These are phyloP conservation scores for Rutidosis leptorrhynchoides DNA, from an alignment of 129 eudicot genomes.

Conservation along the genomic window DNA sequence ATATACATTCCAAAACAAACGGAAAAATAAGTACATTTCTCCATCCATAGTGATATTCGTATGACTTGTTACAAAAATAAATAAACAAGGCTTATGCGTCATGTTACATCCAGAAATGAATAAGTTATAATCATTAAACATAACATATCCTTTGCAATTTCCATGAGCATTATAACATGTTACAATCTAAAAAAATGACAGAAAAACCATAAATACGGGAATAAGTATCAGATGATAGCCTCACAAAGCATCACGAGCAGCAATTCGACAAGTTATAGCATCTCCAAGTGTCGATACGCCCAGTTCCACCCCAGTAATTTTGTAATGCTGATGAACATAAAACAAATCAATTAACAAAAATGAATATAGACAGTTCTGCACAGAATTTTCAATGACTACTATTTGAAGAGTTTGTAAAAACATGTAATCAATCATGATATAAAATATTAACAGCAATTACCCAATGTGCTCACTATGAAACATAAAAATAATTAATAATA, in stretches of 20 bases:
- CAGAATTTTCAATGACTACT: background rate
- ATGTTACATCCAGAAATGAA: too few species aligned
- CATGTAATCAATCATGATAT: background rate
- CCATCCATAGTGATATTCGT: too few species aligned
- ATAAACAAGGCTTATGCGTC: too few species aligned
- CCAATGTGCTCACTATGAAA: background rate
- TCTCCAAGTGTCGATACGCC: constrained; percentile 73
- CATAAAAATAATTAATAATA: too few species aligned
- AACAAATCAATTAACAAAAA: constrained; percentile 10
- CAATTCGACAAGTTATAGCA: constrained; percentile 87
- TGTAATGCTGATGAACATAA: constrained; percentile 61
- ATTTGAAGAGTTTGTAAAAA: background rate
- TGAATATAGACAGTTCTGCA: background rate
- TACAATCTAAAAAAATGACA: background rate
- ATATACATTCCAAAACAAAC: too few species aligned
- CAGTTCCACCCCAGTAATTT: constrained; percentile 59
- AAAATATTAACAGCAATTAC: background rate
- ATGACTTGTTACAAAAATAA: too few species aligned
- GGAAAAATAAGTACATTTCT: too few species aligned
- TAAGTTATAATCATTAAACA: too few species aligned
- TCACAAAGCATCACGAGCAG: constrained; percentile 87
- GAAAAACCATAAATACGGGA: background rate
- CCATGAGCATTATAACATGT: background rate
- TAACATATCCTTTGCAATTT: background rate
- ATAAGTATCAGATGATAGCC: constrained; percentile 4